Evolutionary conservation across 352 stramenopile genomes (phyloP), one percentile per base, ranked within the genome.

Genomic region (Discostella stelligera): DNA sequence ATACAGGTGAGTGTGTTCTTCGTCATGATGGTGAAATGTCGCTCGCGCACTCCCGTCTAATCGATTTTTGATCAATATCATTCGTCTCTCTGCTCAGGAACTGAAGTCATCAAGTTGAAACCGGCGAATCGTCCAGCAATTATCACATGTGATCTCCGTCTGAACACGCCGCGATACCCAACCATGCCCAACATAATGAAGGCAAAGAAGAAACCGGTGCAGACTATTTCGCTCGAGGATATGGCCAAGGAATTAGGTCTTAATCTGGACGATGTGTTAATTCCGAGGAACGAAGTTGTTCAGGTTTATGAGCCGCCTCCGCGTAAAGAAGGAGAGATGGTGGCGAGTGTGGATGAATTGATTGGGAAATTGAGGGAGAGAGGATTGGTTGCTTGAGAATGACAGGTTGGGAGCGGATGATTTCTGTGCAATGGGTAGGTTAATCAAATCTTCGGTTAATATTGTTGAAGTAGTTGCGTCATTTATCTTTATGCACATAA

Each of bases 131-230:
- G 98, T 39, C 97, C 97, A 3, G 96, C 96, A 5, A 96, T 99
- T 7, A 88, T 99, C 49, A 99, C 97, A 3, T 97, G 96, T 27
- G 97, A 99, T 85, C 86, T 99, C 60, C 95, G 97, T 37, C 91
- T 99, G 44, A 99, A 99, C 86, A 96, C 98, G 71, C 97, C 97
- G 41, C 95, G 97, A 13, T 99, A 99, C 88, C 96, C 97, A 16
- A 99, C 96, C 62, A 89, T 99, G 63, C 97, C 97, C 41, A 99
- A 99, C 89, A 99, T 99, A 80, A 99, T 99, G 96, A 99, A 99
- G 91, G 94, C 92, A 32, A 95, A 96, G 84, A 96, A 96, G 84
- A 96, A 96, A 77, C 89, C 86, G 66, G 86, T 96, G 11, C 83
- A 96, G 44, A 85, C 81, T 10, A 88, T 95, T 56, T 70, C 66